Evolutionary conservation across 495 filamentous ascomycete species (phyloP).

Genomic region (Aspergillus avenaceus): DNA sequence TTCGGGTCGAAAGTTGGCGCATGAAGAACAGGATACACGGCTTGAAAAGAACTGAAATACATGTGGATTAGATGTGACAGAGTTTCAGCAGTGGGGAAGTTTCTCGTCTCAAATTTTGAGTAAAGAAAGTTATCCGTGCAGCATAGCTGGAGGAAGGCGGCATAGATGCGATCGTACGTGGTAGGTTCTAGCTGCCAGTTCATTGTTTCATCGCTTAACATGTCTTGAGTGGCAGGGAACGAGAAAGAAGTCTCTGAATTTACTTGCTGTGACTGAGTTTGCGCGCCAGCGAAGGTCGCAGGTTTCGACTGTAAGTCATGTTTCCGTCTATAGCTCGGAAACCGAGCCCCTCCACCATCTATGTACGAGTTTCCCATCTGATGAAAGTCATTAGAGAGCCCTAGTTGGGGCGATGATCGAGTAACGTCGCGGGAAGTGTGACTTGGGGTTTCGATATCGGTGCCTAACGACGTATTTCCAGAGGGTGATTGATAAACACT

Average conservation of each 20-base stretch:
- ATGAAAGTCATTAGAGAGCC: conserved; percentile 18
- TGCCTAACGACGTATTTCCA: conserved; percentile 17
- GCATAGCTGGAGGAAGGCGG: conserved; percentile 33
- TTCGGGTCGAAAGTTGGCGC: conserved; percentile 35
- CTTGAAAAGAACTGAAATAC: conserved; percentile 39
- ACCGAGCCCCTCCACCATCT: conserved; percentile 29
- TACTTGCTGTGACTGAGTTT: conserved; percentile 6
- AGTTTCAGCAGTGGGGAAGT: conserved; percentile 30
- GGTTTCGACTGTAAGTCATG: conserved; percentile 20
- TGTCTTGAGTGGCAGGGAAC: conserved; percentile 22
- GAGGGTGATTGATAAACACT: conserved; percentile 20
- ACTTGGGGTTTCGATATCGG: conserved; percentile 14
- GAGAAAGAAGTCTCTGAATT: conserved; percentile 13
- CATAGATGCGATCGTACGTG: conserved; percentile 33
- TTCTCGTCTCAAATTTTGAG: conserved; percentile 28
- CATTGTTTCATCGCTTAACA: conserved; percentile 4
- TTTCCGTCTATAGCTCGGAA: conserved; percentile 28
- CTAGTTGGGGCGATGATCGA: conserved; percentile 15
- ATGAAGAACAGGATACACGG: conserved; percentile 45
- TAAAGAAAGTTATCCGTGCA: conserved; percentile 31
- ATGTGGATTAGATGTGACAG: conserved; percentile 29
- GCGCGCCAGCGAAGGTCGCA: conserved; percentile 9
- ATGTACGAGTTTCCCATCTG: conserved; percentile 34
- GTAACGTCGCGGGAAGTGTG: conserved; percentile 14
- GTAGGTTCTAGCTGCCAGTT: conserved; percentile 21